phyloP scores from a whole-genome alignment of 148 eudicot species.

The Rhododendron vialii region DNA sequence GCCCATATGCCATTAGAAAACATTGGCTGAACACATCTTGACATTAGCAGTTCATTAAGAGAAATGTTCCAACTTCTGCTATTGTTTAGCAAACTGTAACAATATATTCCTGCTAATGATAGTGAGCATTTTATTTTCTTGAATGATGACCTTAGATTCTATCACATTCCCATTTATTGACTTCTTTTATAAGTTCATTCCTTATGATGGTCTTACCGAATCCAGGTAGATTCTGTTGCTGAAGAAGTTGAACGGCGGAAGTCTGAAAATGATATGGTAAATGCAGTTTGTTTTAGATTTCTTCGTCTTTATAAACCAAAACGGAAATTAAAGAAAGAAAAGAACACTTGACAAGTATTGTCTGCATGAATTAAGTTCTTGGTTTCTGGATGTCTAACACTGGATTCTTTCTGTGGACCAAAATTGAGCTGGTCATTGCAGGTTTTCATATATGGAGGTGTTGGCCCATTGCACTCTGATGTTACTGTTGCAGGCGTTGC shows the following conservation, averaged over 20 bases:
- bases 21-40: background rate
- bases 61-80: background rate
- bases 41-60: background rate
- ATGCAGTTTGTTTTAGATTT: background rate
- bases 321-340: background rate
- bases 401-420: conserved; percentile 2
- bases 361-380: background rate
- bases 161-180: background rate
- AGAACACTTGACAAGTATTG: background rate
- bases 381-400: background rate
- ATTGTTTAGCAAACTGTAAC: background rate
- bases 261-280: conserved; percentile 79
- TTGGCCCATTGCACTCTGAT: conserved; percentile 92
- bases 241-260: conserved; percentile 75
- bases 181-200: background rate
- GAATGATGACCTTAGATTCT: background rate
- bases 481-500: conserved; percentile 87
- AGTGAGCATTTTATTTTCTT: background rate
- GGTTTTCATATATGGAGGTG: conserved; percentile 97
- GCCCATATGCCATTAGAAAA: background rate
- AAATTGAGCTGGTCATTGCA: conserved; percentile 27
- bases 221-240: conserved; percentile 89
- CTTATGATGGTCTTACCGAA: conserved; percentile 15
- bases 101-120: background rate
- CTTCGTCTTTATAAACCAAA: background rate